Conservation (phyloP, 75 land plant species). For the Pinus albicaulis region DNA sequence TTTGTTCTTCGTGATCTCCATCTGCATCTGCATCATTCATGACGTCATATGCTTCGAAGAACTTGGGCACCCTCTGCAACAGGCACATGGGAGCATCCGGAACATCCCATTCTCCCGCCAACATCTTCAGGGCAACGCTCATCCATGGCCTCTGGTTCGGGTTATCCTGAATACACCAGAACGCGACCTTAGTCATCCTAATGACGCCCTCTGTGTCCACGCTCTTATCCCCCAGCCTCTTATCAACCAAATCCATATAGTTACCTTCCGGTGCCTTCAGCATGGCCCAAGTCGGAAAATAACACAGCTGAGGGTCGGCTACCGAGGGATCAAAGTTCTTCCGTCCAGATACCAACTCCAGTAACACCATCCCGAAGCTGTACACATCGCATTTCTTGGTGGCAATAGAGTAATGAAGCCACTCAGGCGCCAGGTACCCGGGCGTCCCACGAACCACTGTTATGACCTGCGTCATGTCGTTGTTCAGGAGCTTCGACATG, state of each 20-base stretch:
- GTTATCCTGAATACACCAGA: no score
- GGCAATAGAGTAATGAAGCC: constrained; percentile 7
- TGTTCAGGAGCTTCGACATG: constrained; percentile 30
- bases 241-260: constrained; percentile 4
- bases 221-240: no score
- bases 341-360: constrained; percentile 8
- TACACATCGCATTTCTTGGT: constrained; percentile 30
- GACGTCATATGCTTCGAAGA: neutral
- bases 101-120: constrained; percentile 12
- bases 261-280: constrained; percentile 1
- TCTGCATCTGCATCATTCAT: neutral
- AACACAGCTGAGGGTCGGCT: constrained; percentile 5
- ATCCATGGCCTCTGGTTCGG: no score
- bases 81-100: neutral
- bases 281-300: constrained; percentile 6
- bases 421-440: constrained; percentile 11
- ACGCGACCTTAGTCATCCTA: no score
- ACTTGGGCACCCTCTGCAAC: neutral
- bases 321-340: constrained; percentile 6
- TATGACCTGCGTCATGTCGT: constrained; percentile 4
- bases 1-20: neutral
- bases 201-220: no score
- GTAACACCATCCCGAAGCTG: constrained; percentile 41
- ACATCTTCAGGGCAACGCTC: neutral
- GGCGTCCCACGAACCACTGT: no score